Evolutionary conservation across 768 basidiomycete species (phyloP), one percentile per base, ranked within the genome.

Genomic region (Suillus subluteus): DNA sequence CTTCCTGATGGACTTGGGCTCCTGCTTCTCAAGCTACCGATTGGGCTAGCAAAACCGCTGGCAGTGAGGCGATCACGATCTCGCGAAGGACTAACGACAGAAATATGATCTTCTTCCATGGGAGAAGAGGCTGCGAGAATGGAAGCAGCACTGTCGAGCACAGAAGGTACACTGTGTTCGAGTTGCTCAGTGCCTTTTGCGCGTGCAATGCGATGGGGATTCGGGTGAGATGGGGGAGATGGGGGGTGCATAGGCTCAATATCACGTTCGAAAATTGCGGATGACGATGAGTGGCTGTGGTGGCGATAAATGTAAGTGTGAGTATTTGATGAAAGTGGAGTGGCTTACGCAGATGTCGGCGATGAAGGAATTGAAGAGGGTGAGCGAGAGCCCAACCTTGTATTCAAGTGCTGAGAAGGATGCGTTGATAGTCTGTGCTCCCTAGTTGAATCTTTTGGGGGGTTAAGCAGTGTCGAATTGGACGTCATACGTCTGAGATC

Each of bases 221-320:
- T 89, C 35, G 71, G 74, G 76, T 80, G 71, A 78, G 76, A 62
- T 55, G 65, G 78, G 66, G 72, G 84, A 41, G 79, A 84, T 70
- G 75, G 73, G 0, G 76, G 74, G 6, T 73, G 72, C 1, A 78
- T 63, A 18, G 89, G 89, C 70, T 95, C 94, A 69, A 96, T 94
- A 75, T 96, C 94, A 43, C 94, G 88, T 78, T 96, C 94, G 67
- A 96, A 96, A 65, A 96, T 96, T 44, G 94, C 94, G 1, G 93
- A 95, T 0, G 92, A 92, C 0, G 92, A 92, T 0, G 92, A 95
- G 72, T 92, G 87, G 1, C 71, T 68, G 62, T 66, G 46, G 38
- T 55, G 21, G 13, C 15, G 26, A 64, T 41, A 56, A 66, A 35
- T 2, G 63, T 18, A 58, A 54, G 38, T 43, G 69, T 69, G 16